Conservation (phyloP, 495 filamentous ascomycete genomes). For the Parachaetomium inaequale region DNA sequence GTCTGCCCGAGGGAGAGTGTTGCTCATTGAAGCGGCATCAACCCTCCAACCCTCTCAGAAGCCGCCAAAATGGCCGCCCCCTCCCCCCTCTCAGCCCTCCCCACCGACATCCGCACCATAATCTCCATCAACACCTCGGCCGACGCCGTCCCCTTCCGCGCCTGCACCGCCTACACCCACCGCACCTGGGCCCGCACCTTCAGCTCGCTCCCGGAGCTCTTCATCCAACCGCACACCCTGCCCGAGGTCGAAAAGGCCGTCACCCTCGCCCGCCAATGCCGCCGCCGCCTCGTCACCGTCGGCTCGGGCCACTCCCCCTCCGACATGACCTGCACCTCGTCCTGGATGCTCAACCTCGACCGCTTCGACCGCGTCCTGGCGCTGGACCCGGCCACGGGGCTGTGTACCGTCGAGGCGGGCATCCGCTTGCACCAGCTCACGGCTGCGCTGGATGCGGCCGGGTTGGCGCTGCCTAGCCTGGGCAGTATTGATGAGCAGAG, state of each 20-base stretch:
- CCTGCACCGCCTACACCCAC: slow-evolving; percentile 65
- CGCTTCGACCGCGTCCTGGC: slow-evolving; percentile 67
- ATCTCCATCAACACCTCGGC: slow-evolving; percentile 18
- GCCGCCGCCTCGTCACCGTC: slow-evolving; percentile 72
- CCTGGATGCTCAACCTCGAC: slow-evolving; percentile 94
- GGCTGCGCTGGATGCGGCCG: slow-evolving; percentile 62
- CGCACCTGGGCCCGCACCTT: slow-evolving; percentile 97
- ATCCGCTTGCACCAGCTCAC: slow-evolving; percentile 74
- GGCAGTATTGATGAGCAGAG: slow-evolving; percentile 95
- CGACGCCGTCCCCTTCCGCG: slow-evolving; percentile 67
- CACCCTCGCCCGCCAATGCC: slow-evolving; percentile 73
- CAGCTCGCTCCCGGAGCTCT: slow-evolving; percentile 81
- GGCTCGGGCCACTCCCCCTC: slow-evolving; percentile 90
- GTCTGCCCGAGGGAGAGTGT: too few species aligned
- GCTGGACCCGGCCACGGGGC: slow-evolving; percentile 58
- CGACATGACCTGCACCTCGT: slow-evolving; percentile 87
- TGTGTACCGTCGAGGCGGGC: slow-evolving; percentile 77
- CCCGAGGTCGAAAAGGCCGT: slow-evolving; percentile 80
- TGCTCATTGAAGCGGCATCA: neutral
- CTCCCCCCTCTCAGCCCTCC: slow-evolving; percentile 16
- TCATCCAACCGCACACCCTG: slow-evolving; percentile 73
- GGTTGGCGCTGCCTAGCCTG: slow-evolving; percentile 79
- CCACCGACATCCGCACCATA: slow-evolving; percentile 21
- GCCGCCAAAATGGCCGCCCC: slow-evolving; percentile 17
- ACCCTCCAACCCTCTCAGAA: too few species aligned